Evolutionary conservation across 2,329 filamentous ascomycete genomes (phyloP), one percentile per base, ranked within the genome.

Genomic region (Paraphoma sp.): DNA sequence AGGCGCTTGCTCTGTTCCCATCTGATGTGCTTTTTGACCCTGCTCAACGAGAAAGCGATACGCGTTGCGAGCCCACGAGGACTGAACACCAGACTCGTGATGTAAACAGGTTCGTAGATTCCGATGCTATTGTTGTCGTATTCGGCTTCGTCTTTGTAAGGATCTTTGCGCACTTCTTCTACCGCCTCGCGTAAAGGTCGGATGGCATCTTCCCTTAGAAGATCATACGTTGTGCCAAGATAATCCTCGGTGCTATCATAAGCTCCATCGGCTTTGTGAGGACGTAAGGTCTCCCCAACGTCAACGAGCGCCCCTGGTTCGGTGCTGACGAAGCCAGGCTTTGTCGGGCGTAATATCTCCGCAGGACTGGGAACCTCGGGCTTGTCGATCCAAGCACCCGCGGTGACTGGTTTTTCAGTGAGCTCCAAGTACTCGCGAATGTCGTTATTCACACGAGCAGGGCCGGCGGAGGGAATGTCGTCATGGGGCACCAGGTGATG

Each of bases 181-280:
- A 96, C 83, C 0, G 90, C 87, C 59, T 86, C 83, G 6, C 92
- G 84, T 0, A 97, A 80, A 1, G 88, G 84, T 11, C 89, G 84
- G 3, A 91, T 80, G 0, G 87, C 85, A 69, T 97, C 92, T 68
- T 92, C 90, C 2, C 93, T 84, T 7, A 92, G 81, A 1, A 97
- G 83, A 3, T 86, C 81, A 69, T 95, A 96, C 48, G 96, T 91
- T 0, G 86, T 84, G 31, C 86, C 80, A 0, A 97, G 79, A 55
- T 96, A 97, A 0, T 82, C 80, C 1, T 86, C 81, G 45, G 85
- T 88, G 4, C 81, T 86, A 0, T 76, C 60, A 81, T 88, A 94
- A 0, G 87, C 79, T 0, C 81, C 80, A 0, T 83, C 54, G 6
- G 70, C 51, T 57, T 63, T 66, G 71, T 77, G 71, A 10, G 68